A percentile compares a stretch with the other conserved stretches of the same genome.
phyloP scores from a whole-genome alignment of 108 stramenopile genomes.

The Nannochloropsis gaditana region DNA sequence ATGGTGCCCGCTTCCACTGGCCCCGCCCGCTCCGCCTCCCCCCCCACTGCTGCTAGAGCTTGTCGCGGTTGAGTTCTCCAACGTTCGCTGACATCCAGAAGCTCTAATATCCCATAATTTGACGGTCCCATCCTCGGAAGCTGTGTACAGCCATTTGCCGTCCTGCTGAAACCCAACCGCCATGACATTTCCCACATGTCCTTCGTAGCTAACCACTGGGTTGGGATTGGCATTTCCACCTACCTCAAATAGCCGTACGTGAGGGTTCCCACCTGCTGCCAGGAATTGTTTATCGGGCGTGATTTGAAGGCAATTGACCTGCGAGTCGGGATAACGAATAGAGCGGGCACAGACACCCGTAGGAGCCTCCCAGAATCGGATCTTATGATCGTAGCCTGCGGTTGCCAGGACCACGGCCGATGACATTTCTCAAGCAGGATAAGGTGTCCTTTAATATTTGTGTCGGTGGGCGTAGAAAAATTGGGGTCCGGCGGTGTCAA shows the following conservation, averaged over 20 bases:
- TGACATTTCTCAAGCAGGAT: background rate
- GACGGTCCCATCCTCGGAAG: conserved; percentile 62
- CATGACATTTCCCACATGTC: conserved; percentile 79
- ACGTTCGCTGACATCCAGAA: conserved; percentile 73
- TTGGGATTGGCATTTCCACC: conserved; percentile 43
- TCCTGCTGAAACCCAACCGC: conserved; percentile 92
- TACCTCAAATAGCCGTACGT: conserved; percentile 75
- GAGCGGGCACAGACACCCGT: conserved; percentile 77
- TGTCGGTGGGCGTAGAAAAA: no score
- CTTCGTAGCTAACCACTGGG: conserved; percentile 53
- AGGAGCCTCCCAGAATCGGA: conserved; percentile 96
- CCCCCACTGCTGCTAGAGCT: background rate
- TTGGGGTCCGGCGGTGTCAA: no score
- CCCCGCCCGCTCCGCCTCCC: background rate
- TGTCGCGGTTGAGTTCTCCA: conserved; percentile 64
- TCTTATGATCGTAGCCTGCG: conserved; percentile 93
- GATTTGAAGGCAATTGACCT: conserved; percentile 89
- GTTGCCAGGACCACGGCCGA: conserved; percentile 83
- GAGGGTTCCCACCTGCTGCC: conserved; percentile 91
- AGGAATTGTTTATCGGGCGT: conserved; percentile 81
- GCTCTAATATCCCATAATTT: conserved; percentile 87
- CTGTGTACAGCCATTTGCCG: conserved; percentile 83
- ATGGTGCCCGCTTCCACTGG: background rate
- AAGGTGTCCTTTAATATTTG: no score
- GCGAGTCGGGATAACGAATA: conserved; percentile 80